Percentiles rank a stretch among this genome's conserved stretches.
phyloP scores from a whole-genome alignment of 164 flowering plant species.

The Macadamia integrifolia region DNA sequence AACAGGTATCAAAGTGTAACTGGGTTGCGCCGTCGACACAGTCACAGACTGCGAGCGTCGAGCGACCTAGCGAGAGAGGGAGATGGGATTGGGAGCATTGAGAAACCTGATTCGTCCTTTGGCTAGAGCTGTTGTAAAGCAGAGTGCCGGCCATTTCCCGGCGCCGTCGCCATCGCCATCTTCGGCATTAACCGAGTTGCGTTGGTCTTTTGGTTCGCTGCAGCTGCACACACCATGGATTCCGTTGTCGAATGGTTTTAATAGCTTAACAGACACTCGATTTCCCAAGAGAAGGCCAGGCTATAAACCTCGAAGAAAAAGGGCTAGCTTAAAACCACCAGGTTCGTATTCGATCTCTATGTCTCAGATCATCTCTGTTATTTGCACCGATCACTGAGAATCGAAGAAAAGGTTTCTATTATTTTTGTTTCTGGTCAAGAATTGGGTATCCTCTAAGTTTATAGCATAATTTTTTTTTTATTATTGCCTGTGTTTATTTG shows the following conservation, averaged over 20 bases:
- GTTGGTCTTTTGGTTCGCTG: conserved; percentile 10
- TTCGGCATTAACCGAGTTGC: conserved; percentile 14
- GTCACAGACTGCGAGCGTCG: too few species aligned
- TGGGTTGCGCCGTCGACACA: too few species aligned
- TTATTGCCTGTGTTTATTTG: too few species aligned
- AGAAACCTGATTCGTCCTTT: conserved; percentile 50
- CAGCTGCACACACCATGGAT: conserved; percentile 32
- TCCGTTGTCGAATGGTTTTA: conserved; percentile 27
- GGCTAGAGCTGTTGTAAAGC: conserved; percentile 27
- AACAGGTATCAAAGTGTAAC: too few species aligned
- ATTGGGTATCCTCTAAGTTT: too few species aligned
- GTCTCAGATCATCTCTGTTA: too few species aligned
- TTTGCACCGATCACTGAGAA: too few species aligned
- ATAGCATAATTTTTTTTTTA: too few species aligned
- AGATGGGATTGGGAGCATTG: conserved; percentile 55
- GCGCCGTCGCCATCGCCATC: conserved; percentile 9
- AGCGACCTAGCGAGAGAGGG: neutral
- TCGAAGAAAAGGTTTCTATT: too few species aligned
- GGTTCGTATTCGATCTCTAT: conserved; percentile 25
- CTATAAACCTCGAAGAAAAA: conserved; percentile 45
- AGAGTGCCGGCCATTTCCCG: conserved; percentile 7
- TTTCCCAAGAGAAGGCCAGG: conserved; percentile 71
- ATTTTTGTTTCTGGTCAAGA: too few species aligned
- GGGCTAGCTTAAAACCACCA: conserved; percentile 67
- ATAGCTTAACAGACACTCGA: conserved; percentile 73